Evolutionary conservation across 2,329 filamentous ascomycete genomes (phyloP), one percentile per base, ranked within the genome.

Genomic region (Colletotrichum truncatum): DNA sequence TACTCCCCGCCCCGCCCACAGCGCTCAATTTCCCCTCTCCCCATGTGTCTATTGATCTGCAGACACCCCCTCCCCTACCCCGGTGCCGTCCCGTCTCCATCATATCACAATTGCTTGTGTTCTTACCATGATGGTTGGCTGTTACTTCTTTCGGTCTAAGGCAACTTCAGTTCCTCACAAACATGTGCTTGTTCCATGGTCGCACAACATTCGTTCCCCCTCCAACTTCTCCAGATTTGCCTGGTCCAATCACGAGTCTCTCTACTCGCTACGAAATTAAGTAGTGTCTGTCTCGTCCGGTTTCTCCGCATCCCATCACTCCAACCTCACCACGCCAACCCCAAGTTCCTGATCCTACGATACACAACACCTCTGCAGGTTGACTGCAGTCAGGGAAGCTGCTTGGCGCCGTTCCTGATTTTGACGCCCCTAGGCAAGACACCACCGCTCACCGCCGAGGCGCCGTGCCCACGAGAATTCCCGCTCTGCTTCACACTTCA

Each of bases 211-310:
- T 36, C 25, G 25, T 38, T 38, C 48, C 61, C 38, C 41, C 32
- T 32, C 39, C 36, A 52, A 14, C 32, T 60, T 60, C 55, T 54
- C 48, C 55, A 64, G 61, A 46, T 64, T 59, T 18, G 10, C 25
- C 28, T 39, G 12, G 23, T n/a, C 61, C 61, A 64, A 64, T 54
- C 61, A 54, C 11, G 36, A 28, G 8, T 12, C 18, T 23, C 12
- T 18, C 21, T 30, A 9, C 11, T 5, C 4, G 12, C 12, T 34
- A 10, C 12, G 9, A 16, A 11, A 57, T 49, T 25, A 25, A 43
- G 25, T 32, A 21, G 26, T 30, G 59, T 26, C 45, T 48, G 45
- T 30, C 26, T 23, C 30, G 23, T 12, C 45, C 39, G 30, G 39
- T 32, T 32, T 49, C 46, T 60, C 55, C 55, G 48, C 48, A 41